Conservation (phyloP, 208 protist species). For the Leishmania amazonensis region DNA sequence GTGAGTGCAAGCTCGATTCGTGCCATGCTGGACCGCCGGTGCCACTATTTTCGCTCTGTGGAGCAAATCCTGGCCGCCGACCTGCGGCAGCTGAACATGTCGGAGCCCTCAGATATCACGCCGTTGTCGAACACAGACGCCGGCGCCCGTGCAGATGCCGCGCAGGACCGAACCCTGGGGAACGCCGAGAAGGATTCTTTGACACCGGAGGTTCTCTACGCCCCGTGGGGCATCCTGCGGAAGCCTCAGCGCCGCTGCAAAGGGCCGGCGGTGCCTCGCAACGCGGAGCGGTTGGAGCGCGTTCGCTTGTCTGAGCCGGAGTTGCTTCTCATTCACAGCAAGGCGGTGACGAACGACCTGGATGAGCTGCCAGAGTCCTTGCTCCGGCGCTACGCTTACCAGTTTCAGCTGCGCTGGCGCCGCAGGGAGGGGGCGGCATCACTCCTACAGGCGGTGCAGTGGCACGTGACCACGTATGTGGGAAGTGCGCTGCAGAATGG, state of each 20-base stretch:
- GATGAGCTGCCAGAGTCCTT: slow-evolving; percentile 84
- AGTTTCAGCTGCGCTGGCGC: slow-evolving; percentile 84
- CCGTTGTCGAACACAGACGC: background rate
- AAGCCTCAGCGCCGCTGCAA: slow-evolving; percentile 51
- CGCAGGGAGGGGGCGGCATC: slow-evolving; percentile 60
- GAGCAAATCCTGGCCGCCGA: slow-evolving; percentile 76
- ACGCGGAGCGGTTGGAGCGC: slow-evolving; percentile 62
- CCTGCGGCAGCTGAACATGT: slow-evolving; percentile 48
- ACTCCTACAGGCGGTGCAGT: slow-evolving; percentile 78
- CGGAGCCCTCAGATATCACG: background rate
- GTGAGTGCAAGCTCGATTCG: slow-evolving; percentile 63
- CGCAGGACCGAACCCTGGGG: slow-evolving; percentile 49
- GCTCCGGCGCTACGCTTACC: slow-evolving; percentile 86
- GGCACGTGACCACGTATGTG: slow-evolving; percentile 81
- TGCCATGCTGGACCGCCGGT: slow-evolving; percentile 78
- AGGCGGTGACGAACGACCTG: slow-evolving; percentile 62
- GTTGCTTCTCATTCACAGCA: slow-evolving; percentile 63
- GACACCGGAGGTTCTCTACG: slow-evolving; percentile 69
- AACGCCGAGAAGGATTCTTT: slow-evolving; percentile 45
- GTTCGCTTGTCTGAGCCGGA: slow-evolving; percentile 66
- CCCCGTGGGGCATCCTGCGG: slow-evolving; percentile 88
- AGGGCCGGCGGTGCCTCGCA: slow-evolving; percentile 21
- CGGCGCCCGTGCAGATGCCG: background rate
- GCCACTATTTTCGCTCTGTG: slow-evolving; percentile 89
- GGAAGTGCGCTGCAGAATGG: slow-evolving; percentile 22